These are phyloP conservation scores for Nakazawaea wickerhamii DNA, from an alignment of 805 yeast genomes.

Conservation along the genomic window DNA sequence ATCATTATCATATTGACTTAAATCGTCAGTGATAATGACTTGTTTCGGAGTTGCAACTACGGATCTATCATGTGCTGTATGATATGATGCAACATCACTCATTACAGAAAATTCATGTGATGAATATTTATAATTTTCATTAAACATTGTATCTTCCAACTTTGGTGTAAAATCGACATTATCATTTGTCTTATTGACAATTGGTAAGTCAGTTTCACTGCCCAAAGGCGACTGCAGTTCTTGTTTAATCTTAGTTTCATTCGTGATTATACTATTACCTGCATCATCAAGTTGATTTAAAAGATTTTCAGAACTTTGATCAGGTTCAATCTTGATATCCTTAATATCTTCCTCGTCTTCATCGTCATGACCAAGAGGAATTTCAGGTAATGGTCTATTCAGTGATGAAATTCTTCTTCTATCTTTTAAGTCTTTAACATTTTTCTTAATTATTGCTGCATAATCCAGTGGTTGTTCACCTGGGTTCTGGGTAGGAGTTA, in stretches of 20 bases:
- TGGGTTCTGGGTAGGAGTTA: constrained; percentile 8
- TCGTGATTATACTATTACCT: background rate
- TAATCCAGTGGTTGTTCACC: background rate
- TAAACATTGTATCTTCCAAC: background rate
- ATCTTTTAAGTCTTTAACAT: background rate
- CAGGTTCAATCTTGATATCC: background rate
- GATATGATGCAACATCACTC: constrained; percentile 12
- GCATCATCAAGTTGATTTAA: background rate
- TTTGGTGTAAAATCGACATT: constrained; percentile 3
- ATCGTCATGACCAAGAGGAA: constrained; percentile 7
- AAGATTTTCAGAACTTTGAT: constrained; percentile 2
- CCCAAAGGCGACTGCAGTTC: background rate
- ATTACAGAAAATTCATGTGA: constrained; percentile 2
- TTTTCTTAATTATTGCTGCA: constrained; percentile 3
- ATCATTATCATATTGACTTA: constrained; percentile 7
- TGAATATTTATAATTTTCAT: background rate
- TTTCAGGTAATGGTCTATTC: constrained; percentile 12
- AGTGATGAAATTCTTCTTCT: constrained; percentile 8
- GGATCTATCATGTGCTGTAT: constrained; percentile 19
- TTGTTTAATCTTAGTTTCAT: background rate
- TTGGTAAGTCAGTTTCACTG: background rate
- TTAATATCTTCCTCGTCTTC: constrained; percentile 4
- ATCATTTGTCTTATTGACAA: constrained; percentile 7
- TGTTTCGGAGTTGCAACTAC: background rate
- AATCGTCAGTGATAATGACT: constrained; percentile 6